Evolutionary conservation across 192 early-diverging fungal species (phyloP), one percentile per base, ranked within the genome.

Genomic region (Mortierella claussenii): DNA sequence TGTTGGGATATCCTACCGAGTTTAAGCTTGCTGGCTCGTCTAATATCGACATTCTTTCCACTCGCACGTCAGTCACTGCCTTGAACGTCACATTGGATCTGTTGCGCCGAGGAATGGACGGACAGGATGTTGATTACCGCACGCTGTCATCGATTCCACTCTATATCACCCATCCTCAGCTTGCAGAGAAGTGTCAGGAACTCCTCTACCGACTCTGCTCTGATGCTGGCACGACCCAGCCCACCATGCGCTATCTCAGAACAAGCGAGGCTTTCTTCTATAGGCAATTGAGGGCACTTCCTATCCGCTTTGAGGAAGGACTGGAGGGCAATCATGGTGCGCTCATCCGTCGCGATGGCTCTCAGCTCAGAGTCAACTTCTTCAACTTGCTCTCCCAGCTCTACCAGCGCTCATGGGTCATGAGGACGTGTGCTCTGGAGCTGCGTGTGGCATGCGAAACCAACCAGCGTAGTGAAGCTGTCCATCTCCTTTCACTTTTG

Each of bases 181-280:
- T 98, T 18, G 90, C 89, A 17, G 94, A 95, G 81, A 89, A 91
- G 57, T 98, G 97, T 75, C 95, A 92, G 73, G 89, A 93, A 48
- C 83, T 99, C 42, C 68, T 99, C 9, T 94, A 94, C 69, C 82
- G 81, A 27, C 88, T 99, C 26, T 96, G 94, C 78, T 70, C 86
- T 0, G 88, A 92, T 61, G 62, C 85, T 0, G 69, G 82, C 18
- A 96, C 94, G 0, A 87, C 91, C 17, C 75, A 83, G 23, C 69
- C 86, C 4, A 94, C 91, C 0, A 85, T 93, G 82, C 85, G 91
- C 21, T 94, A 90, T 73, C 86, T 99, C 37, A 89, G 97, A 15
- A 90, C 85, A 10, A 80, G 80, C 20, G 90, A 95, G 55, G 85
- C 93, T 68, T 96, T 94, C 71, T 88, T 95, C 61, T 89, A 82